Evolutionary conservation across 2,329 filamentous ascomycete species (phyloP), one percentile per base, ranked within the genome.

Genomic region (Rosellinia necatrix): DNA sequence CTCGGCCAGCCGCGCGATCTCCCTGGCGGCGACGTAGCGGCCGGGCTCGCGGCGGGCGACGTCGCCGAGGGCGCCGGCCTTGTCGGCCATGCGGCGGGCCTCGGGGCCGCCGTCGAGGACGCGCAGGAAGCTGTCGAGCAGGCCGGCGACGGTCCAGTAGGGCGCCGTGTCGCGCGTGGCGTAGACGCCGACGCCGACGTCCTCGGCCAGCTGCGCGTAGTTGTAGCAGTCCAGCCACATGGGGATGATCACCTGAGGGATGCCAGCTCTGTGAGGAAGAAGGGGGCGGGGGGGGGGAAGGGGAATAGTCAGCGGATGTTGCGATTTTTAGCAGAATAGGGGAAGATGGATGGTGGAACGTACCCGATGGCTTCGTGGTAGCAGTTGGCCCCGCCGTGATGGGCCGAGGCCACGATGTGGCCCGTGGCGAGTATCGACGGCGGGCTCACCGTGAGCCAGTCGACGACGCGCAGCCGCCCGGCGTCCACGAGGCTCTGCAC

Each of bases 281-380:
- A n/a, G n/a, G n/a, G n/a, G n/a, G n/a, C n/a, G n/a, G n/a, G n/a
- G n/a, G n/a, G n/a, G n/a, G n/a, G n/a, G n/a, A n/a, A n/a, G n/a
- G n/a, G 8, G 34, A 10, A 22, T 40, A 27, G 41, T 57, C 21
- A 49, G 42, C 34, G 10, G 6, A 5, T 5, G 12, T 19, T 3
- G 5, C 29, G n/a, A 8, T 10, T n/a, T n/a, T n/a, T 13, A 12
- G 9, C 2, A 6, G 17, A 30, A 12, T 5, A 24, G 10, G 30
- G 3, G 17, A 24, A 1, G 19, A n/a, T n/a, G n/a, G n/a, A n/a
- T n/a, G n/a, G n/a, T n/a, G n/a, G n/a, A n/a, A 49, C 57, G 0
- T 57, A 64, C 61, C 46, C 51, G 13, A 64, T 55, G 25, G 63
- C 58, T 48, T 65, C 63, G 15, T 63, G 56, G 24, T 64, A 67